Base-by-base conservation (phyloP, 1,284 basidiomycete genomes). In the Fistulinella staudtii region DNA sequence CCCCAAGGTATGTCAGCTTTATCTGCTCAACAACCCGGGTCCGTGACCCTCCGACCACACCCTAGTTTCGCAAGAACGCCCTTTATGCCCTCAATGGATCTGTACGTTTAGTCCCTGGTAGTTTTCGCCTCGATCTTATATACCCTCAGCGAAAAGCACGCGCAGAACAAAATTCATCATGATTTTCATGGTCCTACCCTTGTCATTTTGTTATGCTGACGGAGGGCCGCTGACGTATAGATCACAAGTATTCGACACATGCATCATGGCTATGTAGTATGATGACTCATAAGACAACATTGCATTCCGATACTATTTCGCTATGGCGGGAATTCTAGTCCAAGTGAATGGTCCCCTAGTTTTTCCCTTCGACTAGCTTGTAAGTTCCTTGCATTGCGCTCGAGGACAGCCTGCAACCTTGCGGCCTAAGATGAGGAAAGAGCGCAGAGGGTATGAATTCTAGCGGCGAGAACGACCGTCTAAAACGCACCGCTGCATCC, bases 11-110 rank as follows among this genome's bases (percentile, higher is more conserved):
- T 57, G 71, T 57, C 61, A 17, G 43, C 47, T 10, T 36, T 31
- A 20, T 27, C n/a, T 21, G 4, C 7, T 43, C 20, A 5, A 23
- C 44, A n/a, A 13, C 4, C 31, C 18, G 21, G 14, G 38, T 33
- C 24, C 10, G 39, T 55, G 48, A 46, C 49, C 36, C 22, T 47
- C 31, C 43, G 17, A 28, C 39, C n/a, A 23, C 20, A 22, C 38
- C 4, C 24, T 63, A 89, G 89, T 93, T 92, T 80, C 85, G 89
- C 66, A 84, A 88, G 64, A 93, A 93, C 70, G 78, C 87, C 52
- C 78, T 80, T 54, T 80, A 79, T 69, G 88, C 90, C 50, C 78
- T 85, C 48, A 68, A 72, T 57, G 91, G 90, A 58, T 88, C 89
- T 45, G 89, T 91, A 65, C 65, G 85, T 76, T 45, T 35, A 40